Evolutionary conservation across 768 basidiomycete genomes (phyloP), one percentile per base, ranked within the genome.

Genomic region (Mrakia gelida): DNA sequence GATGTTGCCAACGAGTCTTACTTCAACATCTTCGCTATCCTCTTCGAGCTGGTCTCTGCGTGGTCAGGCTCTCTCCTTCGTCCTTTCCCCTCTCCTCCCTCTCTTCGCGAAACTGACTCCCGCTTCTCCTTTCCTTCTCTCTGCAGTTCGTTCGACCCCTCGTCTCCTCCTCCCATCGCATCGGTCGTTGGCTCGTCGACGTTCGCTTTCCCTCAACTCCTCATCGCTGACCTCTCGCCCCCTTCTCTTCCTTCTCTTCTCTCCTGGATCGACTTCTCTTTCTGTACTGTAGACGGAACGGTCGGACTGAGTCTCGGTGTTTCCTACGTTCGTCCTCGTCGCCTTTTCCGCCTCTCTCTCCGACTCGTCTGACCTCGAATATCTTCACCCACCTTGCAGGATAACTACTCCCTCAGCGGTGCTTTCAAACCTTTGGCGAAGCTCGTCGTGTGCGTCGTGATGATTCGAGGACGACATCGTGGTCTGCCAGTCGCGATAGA

Each of bases 381-480:
- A 34, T 21, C 32, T 23, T 23, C n/a, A n/a, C 34, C 32, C 23
- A 62, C 13, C 43, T 28, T 68, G 28, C 11, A 97, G 94, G 87
- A 89, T 82, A 91, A 92, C 82, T 93, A 89, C 81, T 93, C 92
- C 0, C 88, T 98, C 75, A 89, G 89, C 9, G 95, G 94, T 2
- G 89, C 90, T 13, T 90, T 95, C 78, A 86, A 87, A 21, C 88
- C 91, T 0, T 84, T 97, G 9, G 95, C 94, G 0, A 98, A 98
- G 84, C 87, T 98, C 54, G 89, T 98, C 76, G 81, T 98, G 38
- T 91, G 90, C 82, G 84, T 88, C 15, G 94, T 98, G 80, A 98
- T 98, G 93, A 88, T 99, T 79, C 92, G 97, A 78, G 94, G 95
- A 15, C 89, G 94, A 21, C 95, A 98, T 84, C 91, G 95, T 68